Percentiles rank a stretch among this genome's conserved stretches.
Evolutionary conservation across 768 basidiomycete genomes (phyloP).

Genomic region (Holtermanniella nyarrowii): DNA sequence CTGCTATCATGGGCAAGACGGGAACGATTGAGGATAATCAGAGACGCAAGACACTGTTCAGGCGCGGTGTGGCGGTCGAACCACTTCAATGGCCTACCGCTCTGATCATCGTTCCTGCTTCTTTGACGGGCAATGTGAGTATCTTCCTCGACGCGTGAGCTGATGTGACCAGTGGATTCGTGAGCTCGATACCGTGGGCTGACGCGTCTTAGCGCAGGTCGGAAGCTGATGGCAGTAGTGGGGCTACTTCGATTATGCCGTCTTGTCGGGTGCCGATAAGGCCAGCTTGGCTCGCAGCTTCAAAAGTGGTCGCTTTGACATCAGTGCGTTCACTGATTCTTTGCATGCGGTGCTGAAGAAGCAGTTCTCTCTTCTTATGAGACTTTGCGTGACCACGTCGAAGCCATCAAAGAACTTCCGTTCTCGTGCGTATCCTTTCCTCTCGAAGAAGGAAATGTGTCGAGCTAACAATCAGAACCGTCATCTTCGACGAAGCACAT

Average conservation of each 20-base stretch:
- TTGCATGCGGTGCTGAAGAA: background rate
- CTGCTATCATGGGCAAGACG: conserved; percentile 79
- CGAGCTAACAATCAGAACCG: conserved; percentile 20
- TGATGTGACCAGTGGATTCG: conserved; percentile 54
- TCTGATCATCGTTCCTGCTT: conserved; percentile 74
- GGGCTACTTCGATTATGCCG: conserved; percentile 83
- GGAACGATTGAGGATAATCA: conserved; percentile 57
- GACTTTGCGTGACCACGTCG: conserved; percentile 60
- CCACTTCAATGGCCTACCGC: conserved; percentile 30
- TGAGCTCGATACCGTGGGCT: conserved; percentile 64
- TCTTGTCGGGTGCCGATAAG: conserved; percentile 54
- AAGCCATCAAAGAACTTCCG: conserved; percentile 54
- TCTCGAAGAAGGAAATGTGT: background rate
- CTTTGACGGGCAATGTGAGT: conserved; percentile 59
- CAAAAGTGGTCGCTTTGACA: conserved; percentile 68
- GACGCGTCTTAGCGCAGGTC: background rate
- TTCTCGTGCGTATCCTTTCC: conserved; percentile 51
- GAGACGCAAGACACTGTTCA: conserved; percentile 59
- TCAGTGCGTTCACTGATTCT: conserved; percentile 50
- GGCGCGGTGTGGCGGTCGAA: conserved; percentile 37
- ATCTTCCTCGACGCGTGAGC: background rate
- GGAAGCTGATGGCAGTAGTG: conserved; percentile 49
- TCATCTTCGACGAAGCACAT: conserved; percentile 76
- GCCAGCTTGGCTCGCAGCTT: conserved; percentile 58
- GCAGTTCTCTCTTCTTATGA: conserved; percentile 76